Percentiles rank a stretch among this genome's conserved stretches.
phyloP scores from a whole-genome alignment of 2,329 filamentous ascomycete species.

The Trichophyton schoenleinii region DNA sequence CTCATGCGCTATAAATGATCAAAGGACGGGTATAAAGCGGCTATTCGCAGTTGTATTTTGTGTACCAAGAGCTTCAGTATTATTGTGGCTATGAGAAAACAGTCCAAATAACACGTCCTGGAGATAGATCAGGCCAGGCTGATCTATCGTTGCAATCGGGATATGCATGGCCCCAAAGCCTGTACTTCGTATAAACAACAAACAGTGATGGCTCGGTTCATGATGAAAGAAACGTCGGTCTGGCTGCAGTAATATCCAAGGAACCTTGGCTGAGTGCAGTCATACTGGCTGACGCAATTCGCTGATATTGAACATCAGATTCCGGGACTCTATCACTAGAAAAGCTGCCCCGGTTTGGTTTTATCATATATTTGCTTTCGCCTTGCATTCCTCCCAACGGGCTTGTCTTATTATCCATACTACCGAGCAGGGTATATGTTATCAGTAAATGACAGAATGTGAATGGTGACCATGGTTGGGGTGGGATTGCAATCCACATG shows the following conservation, averaged over 20 bases:
- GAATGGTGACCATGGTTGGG: neutral
- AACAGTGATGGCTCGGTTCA: no score
- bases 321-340: neutral
- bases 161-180: no score
- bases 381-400: neutral
- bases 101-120: neutral
- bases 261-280: neutral
- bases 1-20: neutral
- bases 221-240: neutral
- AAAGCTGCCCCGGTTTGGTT: neutral
- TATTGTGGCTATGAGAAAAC: no score
- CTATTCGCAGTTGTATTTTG: neutral
- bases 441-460: neutral
- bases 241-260: neutral
- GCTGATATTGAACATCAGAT: neutral
- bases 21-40: neutral
- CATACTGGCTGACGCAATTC: no score
- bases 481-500: neutral
- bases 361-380: neutral
- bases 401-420: neutral
- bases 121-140: neutral
- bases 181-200: no score
- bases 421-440: neutral
- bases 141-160: neutral
- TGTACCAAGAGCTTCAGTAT: neutral